Percentiles rank a stretch among this genome's conserved stretches.
Conservation (phyloP, 2,329 filamentous ascomycete genomes). For the Furcasterigmium furcatum region DNA sequence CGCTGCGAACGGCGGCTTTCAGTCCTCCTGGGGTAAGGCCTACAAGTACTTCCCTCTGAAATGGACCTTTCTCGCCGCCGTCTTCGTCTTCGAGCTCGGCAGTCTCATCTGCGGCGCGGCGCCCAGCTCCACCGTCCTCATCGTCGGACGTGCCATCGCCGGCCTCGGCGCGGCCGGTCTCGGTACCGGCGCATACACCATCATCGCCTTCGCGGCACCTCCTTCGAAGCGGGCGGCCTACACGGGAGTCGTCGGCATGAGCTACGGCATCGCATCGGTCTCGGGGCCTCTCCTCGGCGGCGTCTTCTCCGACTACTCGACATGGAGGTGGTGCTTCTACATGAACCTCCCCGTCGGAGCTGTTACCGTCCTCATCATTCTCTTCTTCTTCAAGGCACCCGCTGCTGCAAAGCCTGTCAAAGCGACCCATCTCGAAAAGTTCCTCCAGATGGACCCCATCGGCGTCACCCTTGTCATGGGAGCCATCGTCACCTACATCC, state of each 20-base stretch:
- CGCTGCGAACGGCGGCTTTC: slow-evolving; percentile 21
- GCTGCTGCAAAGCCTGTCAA: slow-evolving; percentile 13
- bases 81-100: slow-evolving; percentile 6
- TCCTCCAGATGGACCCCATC: slow-evolving; percentile 27
- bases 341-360: slow-evolving; percentile 22
- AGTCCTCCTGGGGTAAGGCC: slow-evolving; percentile 19
- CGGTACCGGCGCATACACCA: slow-evolving; percentile 28
- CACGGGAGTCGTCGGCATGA: slow-evolving; percentile 26
- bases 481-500: slow-evolving; percentile 39
- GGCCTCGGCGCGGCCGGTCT: slow-evolving; percentile 17
- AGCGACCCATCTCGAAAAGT: slow-evolving; percentile 15
- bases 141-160: slow-evolving; percentile 9
- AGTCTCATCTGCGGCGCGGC: slow-evolving; percentile 9
- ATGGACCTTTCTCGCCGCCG: slow-evolving; percentile 15
- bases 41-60: slow-evolving; percentile 34
- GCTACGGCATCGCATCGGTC: slow-evolving; percentile 28
- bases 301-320: slow-evolving; percentile 27
- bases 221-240: slow-evolving; percentile 22
- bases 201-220: slow-evolving; percentile 26
- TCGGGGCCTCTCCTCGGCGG: slow-evolving; percentile 30
- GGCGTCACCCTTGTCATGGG: slow-evolving; percentile 42
- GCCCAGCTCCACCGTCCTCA: slow-evolving; percentile 6
- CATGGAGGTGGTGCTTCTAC: slow-evolving; percentile 14
- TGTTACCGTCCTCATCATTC: slow-evolving; percentile 20
- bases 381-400: slow-evolving; percentile 14